Percentiles rank a stretch among this genome's conserved stretches.
Conservation (phyloP, 352 stramenopile genomes). For the Globisporangium echinulatum region DNA sequence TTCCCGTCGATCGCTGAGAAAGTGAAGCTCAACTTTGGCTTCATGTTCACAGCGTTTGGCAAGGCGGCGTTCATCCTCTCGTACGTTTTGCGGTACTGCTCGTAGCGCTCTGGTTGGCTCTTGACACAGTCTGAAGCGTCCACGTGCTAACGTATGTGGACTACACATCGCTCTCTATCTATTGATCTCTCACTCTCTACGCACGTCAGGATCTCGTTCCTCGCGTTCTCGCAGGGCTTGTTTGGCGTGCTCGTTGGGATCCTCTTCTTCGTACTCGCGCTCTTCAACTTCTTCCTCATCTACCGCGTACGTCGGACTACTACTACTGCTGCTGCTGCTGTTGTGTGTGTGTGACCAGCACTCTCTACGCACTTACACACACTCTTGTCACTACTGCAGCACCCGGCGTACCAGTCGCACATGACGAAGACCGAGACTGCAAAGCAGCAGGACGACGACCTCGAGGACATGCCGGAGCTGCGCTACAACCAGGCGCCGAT, state of each 20-base stretch:
- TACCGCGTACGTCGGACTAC: conserved; percentile 42
- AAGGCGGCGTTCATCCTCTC: conserved; percentile 80
- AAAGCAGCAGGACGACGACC: conserved; percentile 46
- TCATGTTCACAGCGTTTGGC: conserved; percentile 84
- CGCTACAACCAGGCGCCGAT: conserved; percentile 69
- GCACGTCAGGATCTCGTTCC: conserved; percentile 58
- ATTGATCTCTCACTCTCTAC: not conserved
- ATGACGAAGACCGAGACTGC: conserved; percentile 61
- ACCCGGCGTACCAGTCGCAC: conserved; percentile 70
- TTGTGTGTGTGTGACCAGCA: not conserved
- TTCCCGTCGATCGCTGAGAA: conserved; percentile 73
- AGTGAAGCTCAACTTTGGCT: conserved; percentile 84
- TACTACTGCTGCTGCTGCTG: conserved; percentile 4
- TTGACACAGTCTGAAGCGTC: not conserved
- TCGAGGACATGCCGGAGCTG: conserved; percentile 73
- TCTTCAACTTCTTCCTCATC: conserved; percentile 89
- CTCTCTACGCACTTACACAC: too few relatives aligned
- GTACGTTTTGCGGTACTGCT: conserved; percentile 24
- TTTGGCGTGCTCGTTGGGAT: conserved; percentile 70
- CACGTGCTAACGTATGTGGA: not conserved
- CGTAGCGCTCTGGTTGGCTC: not conserved
- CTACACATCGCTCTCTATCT: too few relatives aligned
- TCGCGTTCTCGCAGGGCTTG: conserved; percentile 75
- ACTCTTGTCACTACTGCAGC: conserved; percentile 20
- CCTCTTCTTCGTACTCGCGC: conserved; percentile 65